Base-by-base conservation (phyloP, 2,329 filamentous ascomycete genomes). In the Arthrobotrys sphaeroides region DNA sequence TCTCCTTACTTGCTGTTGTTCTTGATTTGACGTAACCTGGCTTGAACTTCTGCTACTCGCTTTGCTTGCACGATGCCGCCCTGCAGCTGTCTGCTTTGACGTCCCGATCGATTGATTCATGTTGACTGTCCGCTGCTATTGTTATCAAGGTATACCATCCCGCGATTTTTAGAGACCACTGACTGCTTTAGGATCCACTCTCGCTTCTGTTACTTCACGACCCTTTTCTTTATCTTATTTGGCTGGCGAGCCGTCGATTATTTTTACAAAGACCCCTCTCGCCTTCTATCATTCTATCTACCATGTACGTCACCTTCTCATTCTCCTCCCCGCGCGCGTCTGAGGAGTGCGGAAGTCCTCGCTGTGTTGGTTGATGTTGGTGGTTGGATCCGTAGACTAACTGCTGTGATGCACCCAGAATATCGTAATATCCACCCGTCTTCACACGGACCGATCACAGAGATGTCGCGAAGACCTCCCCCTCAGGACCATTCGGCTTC, bases 261-360 rank as follows among this genome's bases (percentile, higher is more conserved):
- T 73, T 73, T 73, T 59, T 73, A 67, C 69, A 73, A 73, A 73
- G 69, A 73, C 69, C 38, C 31, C 43, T 42, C 16, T 53, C 61
- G 66, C 66, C 42, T 49, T 38, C n/a, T 28, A 40, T 53, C 42
- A 60, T 59, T 40, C 9, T 42, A 66, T 53, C 45, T 36, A 45
- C 24, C 40, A 67, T 65, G 69, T 73, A 73, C 18, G 69, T 66
- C 28, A 20, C 36, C 13, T 20, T 43, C 31, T 22, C 47, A 38
- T 33, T 26, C 51, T 24, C 31, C 20, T 43, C 53, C n/a, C 55
- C 40, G 60, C 53, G 53, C 65, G 69, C 69, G 69, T n/a, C n/a
- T 66, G 69, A 61, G 28, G 61, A 73, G 60, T 73, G 60, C 60
- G 69, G 53, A 59, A 59, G 38, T 45, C 31, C 20, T 9, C 4